Base-by-base conservation (phyloP, 2,329 filamentous ascomycete species). In the Monilinia laxa region DNA sequence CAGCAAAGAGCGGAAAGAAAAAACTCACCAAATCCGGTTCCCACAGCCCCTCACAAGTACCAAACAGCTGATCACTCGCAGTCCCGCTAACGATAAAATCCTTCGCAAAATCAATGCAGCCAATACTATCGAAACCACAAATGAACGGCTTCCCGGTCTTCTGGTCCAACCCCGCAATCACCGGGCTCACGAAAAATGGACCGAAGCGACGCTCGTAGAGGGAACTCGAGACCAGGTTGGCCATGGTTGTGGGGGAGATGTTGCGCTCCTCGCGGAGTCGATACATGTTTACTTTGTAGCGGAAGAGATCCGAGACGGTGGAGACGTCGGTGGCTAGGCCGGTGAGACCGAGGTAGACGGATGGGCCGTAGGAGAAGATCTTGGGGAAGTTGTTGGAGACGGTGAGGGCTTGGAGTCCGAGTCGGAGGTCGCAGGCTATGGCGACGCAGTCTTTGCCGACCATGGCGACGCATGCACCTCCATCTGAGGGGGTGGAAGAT, bases 201-300 rank as follows among this genome's bases (percentile, higher is more conserved):
- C 95, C 95, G 80, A 99, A 99, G 75, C 95, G 88, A 77, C 87
- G 87, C 87, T 99, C 95, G 82, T 99, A 99, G 77, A 99, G 85
- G 73, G 88, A 91, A 73, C 87, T 92, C 76, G 88, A 91, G 75
- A 99, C 93, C 73, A 99, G 87, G 84, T 99, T 97, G 79, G 95
- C 93, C 81, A 99, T 93, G 68, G 95, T 99, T 79, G 91, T 87
- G 56, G 95, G 95, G 66, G 91, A 90, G 80, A 99, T 98, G 83
- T 93, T 86, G 77, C 95, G 93, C 85, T 99, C 95, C 85, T 99
- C 95, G 77, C 95, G 92, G 76, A 99, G 87, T 72, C 95, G 91
- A 87, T 99, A 99, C 91, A 99, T 96, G 87, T 99, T 99, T 80
- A 96, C 92, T 86, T 99, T 99, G 88, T 97, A 98, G 77, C 95